Conservation (phyloP, 2,329 filamentous ascomycete genomes). For the Coleophoma crateriformis region DNA sequence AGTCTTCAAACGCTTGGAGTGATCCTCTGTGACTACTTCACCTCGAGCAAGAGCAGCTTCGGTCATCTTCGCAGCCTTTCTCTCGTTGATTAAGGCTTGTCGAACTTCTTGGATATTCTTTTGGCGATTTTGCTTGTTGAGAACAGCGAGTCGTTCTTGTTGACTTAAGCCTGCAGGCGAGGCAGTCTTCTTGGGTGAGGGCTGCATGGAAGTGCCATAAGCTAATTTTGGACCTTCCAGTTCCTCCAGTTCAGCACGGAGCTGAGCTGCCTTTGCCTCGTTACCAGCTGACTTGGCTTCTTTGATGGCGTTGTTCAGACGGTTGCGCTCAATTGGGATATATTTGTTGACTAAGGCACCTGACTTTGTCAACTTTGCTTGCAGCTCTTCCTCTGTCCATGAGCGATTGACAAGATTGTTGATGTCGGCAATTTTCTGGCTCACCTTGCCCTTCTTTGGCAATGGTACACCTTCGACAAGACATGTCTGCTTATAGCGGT, state of each 20-base stretch:
- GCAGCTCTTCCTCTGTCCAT: conserved; percentile 80
- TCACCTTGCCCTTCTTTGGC: conserved; percentile 66
- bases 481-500: conserved; percentile 72
- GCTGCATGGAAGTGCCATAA: conserved; percentile 60
- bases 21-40: conserved; percentile 53
- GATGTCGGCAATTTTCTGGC: conserved; percentile 74
- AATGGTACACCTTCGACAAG: conserved; percentile 65
- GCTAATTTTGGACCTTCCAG: conserved; percentile 66
- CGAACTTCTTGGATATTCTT: conserved; percentile 87
- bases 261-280: conserved; percentile 44
- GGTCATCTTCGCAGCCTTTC: conserved; percentile 53
- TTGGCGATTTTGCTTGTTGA: conserved; percentile 81
- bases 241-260: conserved; percentile 56
- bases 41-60: conserved; percentile 58
- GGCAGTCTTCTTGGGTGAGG: conserved; percentile 42
- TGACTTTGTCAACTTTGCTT: conserved; percentile 69
- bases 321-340: conserved; percentile 61
- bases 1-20: conserved; percentile 58
- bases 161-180: conserved; percentile 51
- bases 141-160: conserved; percentile 75
- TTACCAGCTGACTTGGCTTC: conserved; percentile 62
- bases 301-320: conserved; percentile 58
- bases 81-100: conserved; percentile 81
- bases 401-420: conserved; percentile 71
- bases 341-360: conserved; percentile 62